phyloP scores from a whole-genome alignment of 768 basidiomycete genomes.

The Lactifluus subvellereus region DNA sequence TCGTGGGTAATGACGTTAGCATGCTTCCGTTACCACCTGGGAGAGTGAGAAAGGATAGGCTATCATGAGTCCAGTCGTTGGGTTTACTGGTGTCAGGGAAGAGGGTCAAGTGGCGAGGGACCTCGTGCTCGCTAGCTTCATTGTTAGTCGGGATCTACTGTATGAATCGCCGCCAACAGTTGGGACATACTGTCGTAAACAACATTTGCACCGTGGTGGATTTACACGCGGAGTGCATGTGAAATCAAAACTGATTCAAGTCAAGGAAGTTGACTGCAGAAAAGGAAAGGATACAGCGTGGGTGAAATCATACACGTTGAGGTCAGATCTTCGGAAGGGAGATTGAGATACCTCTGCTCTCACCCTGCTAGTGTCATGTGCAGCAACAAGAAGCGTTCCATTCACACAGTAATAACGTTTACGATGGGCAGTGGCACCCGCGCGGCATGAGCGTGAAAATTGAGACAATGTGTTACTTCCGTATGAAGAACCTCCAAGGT shows the following conservation, averaged over 20 bases:
- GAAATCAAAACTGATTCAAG: not conserved
- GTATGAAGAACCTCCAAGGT: not conserved
- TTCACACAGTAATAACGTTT: slow-evolving; percentile 4
- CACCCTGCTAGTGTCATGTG: not conserved
- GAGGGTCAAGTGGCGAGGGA: not conserved
- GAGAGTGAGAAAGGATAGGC: not conserved
- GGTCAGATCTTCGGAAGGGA: not conserved
- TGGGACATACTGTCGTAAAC: not conserved
- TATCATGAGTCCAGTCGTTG: not conserved
- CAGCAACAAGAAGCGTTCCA: not conserved
- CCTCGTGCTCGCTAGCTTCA: not conserved
- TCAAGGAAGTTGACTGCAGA: not conserved
- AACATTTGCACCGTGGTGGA: not conserved
- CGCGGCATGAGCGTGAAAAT: not conserved
- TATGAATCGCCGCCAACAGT: not conserved
- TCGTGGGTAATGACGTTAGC: not conserved
- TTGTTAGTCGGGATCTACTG: not conserved
- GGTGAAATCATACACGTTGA: not conserved
- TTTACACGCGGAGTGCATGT: not conserved
- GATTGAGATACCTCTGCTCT: not conserved
- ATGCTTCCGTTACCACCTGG: not conserved
- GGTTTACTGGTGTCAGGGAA: not conserved
- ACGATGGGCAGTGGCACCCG: not conserved
- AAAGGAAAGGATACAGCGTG: not conserved
- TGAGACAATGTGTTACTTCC: not conserved